phyloP scores from a whole-genome alignment of 139 green algal genomes.

The Micractinium conductrix region DNA sequence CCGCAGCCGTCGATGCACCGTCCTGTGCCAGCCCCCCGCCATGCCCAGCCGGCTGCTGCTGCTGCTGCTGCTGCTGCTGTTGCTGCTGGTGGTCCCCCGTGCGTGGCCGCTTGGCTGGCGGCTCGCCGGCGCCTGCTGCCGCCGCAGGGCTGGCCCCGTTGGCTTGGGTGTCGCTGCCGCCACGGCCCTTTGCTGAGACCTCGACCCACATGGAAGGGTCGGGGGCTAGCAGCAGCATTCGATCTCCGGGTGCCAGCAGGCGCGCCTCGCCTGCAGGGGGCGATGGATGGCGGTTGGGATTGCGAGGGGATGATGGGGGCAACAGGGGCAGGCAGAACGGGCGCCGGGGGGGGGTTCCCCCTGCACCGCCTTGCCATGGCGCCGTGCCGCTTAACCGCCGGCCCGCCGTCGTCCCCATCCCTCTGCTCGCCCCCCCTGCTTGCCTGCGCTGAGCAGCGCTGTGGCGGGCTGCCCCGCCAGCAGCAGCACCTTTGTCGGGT shows the following conservation, averaged over 20 bases:
- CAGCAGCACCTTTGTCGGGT: conserved; percentile 19
- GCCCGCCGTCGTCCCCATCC: not conserved
- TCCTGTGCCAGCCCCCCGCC: not conserved
- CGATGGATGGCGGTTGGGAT: no score
- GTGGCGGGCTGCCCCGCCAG: no score
- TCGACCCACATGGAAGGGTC: conserved; percentile 11
- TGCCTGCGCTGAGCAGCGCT: no score
- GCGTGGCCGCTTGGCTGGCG: not conserved
- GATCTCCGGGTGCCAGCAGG: not conserved
- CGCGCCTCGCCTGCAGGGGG: conserved; percentile 1
- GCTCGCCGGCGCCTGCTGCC: not conserved
- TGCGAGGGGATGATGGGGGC: no score
- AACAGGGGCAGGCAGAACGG: not conserved
- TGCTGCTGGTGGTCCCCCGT: not conserved
- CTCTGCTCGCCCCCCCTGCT: not conserved
- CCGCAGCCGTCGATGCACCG: not conserved
- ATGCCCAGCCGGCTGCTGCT: not conserved
- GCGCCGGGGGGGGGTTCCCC: no score
- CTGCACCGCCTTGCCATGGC: no score
- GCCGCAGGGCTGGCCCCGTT: no score
- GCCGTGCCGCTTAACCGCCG: no score
- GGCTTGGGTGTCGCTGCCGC: no score
- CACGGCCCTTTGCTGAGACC: not conserved
- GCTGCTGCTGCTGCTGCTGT: conserved; percentile 7
- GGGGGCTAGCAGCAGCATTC: conserved; percentile 23